These are phyloP conservation scores for Erodium maritimum DNA, from an alignment of 345 rosid genomes.

Conservation along the genomic window DNA sequence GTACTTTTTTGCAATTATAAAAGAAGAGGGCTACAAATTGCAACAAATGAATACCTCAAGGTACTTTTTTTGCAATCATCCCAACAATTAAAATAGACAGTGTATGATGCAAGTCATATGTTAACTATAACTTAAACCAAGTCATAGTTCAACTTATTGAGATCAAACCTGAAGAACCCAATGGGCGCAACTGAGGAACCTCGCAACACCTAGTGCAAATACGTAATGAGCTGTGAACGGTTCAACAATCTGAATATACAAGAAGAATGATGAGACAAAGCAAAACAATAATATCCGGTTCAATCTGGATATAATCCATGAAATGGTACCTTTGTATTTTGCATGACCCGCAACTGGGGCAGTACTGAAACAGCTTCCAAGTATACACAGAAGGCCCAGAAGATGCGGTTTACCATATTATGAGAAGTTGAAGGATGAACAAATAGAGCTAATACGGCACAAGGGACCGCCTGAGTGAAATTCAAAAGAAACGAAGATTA, in stretches of 20 bases:
- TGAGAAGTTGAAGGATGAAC: conserved; percentile 94
- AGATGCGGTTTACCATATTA: conserved; percentile 62
- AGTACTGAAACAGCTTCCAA: conserved; percentile 92
- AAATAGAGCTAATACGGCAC: conserved; percentile 61
- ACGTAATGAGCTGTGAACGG: conserved; percentile 99
- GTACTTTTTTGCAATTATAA: no score
- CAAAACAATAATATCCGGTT: background rate
- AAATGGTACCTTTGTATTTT: conserved; percentile 72
- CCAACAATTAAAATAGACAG: no score
- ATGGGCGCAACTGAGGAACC: conserved; percentile 97
- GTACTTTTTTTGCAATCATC: no score
- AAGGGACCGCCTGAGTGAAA: conserved; percentile 63
- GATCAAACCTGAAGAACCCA: conserved; percentile 96
- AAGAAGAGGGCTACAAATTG: no score
- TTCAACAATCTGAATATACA: conserved; percentile 78
- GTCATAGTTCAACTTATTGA: background rate
- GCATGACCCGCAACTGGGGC: conserved; percentile 98
- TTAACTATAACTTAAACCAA: background rate
- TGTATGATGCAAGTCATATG: no score
- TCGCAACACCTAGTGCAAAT: conserved; percentile 94
- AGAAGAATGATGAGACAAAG: conserved; percentile 5
- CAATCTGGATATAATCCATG: conserved; percentile 1
- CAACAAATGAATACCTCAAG: no score
- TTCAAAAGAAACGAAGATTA: conserved; percentile 1
- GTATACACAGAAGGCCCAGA: conserved; percentile 96